These are phyloP conservation scores for Exophiala mesophila DNA, from an alignment of 2,329 filamentous ascomycete genomes.

Conservation along the genomic window DNA sequence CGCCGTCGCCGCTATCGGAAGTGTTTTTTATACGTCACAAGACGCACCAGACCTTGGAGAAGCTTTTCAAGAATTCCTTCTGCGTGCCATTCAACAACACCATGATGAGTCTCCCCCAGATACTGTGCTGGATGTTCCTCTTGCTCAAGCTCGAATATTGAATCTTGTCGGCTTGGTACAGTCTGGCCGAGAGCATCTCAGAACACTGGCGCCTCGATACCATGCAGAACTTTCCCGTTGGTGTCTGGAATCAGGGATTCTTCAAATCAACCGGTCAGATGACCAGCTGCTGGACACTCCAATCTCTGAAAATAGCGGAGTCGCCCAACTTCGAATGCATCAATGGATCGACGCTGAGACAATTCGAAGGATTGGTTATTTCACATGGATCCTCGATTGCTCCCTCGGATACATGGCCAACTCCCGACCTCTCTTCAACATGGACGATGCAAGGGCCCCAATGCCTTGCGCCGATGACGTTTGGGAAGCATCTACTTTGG, in stretches of 20 bases:
- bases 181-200: slow-evolving; percentile 17
- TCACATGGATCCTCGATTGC: slow-evolving; percentile 37
- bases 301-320: background rate
- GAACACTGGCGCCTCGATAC: slow-evolving; percentile 15
- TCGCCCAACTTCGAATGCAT: slow-evolving; percentile 30
- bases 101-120: slow-evolving; percentile 12
- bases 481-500: slow-evolving; percentile 36
- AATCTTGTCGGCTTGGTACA: slow-evolving; percentile 21
- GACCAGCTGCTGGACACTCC: background rate
- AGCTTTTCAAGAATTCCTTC: slow-evolving; percentile 40
- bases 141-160: slow-evolving; percentile 20
- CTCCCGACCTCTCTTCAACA: slow-evolving; percentile 29
- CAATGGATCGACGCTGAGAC: slow-evolving; percentile 37
- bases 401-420: slow-evolving; percentile 34
- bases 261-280: slow-evolving; percentile 13
- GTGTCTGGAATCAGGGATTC: slow-evolving; percentile 22
- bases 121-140: slow-evolving; percentile 7
- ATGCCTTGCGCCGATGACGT: slow-evolving; percentile 39
- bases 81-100: slow-evolving; percentile 31
- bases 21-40: slow-evolving; percentile 31
- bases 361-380: slow-evolving; percentile 37
- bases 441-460: slow-evolving; percentile 37
- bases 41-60: slow-evolving; percentile 29
- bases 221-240: slow-evolving; percentile 22
- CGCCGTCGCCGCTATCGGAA: slow-evolving; percentile 39